Conservation (phyloP, 257 asterid species). For the Przewalskia tangutica region DNA sequence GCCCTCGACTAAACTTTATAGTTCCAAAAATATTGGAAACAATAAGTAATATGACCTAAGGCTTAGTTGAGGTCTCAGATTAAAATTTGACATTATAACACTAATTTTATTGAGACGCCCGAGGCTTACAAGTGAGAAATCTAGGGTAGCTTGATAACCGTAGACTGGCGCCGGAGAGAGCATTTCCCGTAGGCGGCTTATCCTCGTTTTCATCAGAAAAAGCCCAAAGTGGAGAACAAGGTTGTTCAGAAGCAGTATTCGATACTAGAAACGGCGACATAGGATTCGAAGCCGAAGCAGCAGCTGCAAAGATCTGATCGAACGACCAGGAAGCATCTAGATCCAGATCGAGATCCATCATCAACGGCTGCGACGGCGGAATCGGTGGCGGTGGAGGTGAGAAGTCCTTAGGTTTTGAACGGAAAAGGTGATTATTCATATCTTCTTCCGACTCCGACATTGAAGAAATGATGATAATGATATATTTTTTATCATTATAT, state of each 20-base stretch:
- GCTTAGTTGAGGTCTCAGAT: too few species aligned
- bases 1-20: neutral
- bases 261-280: slow-evolving; percentile 34
- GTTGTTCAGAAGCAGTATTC: slow-evolving; percentile 41
- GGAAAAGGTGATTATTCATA: neutral
- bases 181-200: slow-evolving; percentile 1
- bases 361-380: neutral
- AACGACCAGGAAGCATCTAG: slow-evolving; percentile 67
- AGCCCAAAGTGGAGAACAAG: slow-evolving; percentile 77
- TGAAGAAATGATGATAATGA: slow-evolving; percentile 3
- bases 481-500: neutral
- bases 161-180: slow-evolving; percentile 23
- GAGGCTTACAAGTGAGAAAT: slow-evolving; percentile 36
- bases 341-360: slow-evolving; percentile 77
- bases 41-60: too few species aligned
- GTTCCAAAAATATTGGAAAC: neutral
- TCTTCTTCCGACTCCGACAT: slow-evolving; percentile 49
- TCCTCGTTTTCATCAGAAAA: slow-evolving; percentile 50
- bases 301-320: slow-evolving; percentile 66
- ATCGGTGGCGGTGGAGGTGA: slow-evolving; percentile 8
- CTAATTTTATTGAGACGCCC: too few species aligned
- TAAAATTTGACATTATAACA: too few species aligned
- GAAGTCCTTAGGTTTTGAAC: slow-evolving; percentile 11
- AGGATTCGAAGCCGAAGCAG: slow-evolving; percentile 21
- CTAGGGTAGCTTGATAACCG: slow-evolving; percentile 38